Percentiles rank a stretch among this genome's conserved stretches.
Evolutionary conservation across 805 yeast genomes (phyloP).

Genomic region (Candida endomychidarum): DNA sequence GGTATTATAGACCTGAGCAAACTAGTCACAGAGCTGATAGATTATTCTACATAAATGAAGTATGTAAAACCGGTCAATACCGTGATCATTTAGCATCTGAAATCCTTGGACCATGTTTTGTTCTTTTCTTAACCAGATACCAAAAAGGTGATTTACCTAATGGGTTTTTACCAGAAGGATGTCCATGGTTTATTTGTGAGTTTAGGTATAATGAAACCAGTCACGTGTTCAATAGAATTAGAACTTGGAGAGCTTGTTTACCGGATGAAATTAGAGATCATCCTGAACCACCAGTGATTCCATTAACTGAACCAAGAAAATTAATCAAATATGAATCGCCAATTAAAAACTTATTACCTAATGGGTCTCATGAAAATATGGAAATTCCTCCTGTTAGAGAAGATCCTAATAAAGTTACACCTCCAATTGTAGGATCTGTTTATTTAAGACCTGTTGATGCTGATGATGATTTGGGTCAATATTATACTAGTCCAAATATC

Average conservation of each 20-base stretch:
- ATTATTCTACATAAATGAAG: conserved; percentile 89
- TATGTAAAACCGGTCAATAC: conserved; percentile 94
- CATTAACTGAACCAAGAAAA: conserved; percentile 64
- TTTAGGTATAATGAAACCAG: conserved; percentile 90
- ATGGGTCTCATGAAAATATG: conserved; percentile 69
- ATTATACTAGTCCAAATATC: conserved; percentile 44
- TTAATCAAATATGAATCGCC: conserved; percentile 83
- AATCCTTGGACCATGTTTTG: conserved; percentile 90
- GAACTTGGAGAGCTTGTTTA: conserved; percentile 98
- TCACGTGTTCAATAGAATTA: conserved; percentile 86
- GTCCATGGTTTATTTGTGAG: conserved; percentile 91
- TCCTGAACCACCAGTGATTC: conserved; percentile 74
- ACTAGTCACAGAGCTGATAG: conserved; percentile 92
- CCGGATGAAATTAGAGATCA: conserved; percentile 92
- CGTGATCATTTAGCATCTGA: conserved; percentile 90
- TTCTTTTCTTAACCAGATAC: conserved; percentile 89
- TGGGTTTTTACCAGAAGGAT: conserved; percentile 60
- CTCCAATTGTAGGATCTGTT: conserved; percentile 93
- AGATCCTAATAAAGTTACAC: conserved; percentile 77
- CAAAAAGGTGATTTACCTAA: conserved; percentile 89
- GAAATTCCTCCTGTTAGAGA: conserved; percentile 80
- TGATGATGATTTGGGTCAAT: conserved; percentile 82
- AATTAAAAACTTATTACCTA: conserved; percentile 70
- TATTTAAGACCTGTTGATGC: conserved; percentile 72
- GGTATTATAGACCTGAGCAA: conserved; percentile 98